phyloP scores from a whole-genome alignment of 2,329 filamentous ascomycete genomes.

The Neurospora sp. region DNA sequence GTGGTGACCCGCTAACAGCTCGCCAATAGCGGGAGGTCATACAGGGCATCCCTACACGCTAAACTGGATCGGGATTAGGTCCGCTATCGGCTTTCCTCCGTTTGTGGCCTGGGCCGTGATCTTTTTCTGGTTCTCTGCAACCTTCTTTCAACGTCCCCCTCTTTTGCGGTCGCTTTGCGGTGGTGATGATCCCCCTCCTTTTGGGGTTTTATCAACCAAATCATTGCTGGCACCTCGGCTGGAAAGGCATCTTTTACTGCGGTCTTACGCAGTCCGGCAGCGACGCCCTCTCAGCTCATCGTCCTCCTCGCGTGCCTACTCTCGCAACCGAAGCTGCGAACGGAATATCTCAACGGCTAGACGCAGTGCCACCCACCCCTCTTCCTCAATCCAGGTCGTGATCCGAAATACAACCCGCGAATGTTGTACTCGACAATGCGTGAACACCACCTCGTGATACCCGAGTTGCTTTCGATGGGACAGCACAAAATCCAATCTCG shows the following conservation, averaged over 20 bases:
- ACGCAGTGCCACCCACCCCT: neutral
- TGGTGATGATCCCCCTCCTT: neutral
- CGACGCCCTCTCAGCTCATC: neutral
- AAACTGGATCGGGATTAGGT: neutral
- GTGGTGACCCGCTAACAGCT: neutral
- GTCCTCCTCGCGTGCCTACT: neutral
- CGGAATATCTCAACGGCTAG: neutral
- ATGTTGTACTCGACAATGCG: neutral
- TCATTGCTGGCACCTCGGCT: neutral
- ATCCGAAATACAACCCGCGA: neutral
- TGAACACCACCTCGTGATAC: neutral
- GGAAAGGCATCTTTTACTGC: too few species aligned
- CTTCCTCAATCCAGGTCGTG: neutral
- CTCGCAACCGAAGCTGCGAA: neutral
- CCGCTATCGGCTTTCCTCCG: neutral
- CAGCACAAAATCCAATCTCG: neutral
- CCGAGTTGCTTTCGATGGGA: neutral
- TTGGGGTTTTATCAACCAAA: too few species aligned
- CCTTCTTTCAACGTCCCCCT: neutral
- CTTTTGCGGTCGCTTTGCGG: neutral
- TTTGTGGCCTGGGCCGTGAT: neutral
- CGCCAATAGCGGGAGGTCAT: neutral
- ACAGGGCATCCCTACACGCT: neutral
- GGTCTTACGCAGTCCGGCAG: too few species aligned
- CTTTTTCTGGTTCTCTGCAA: neutral